These are phyloP conservation scores for Cladosporium colombiae DNA, from an alignment of 2,329 filamentous ascomycete genomes.

Conservation along the genomic window DNA sequence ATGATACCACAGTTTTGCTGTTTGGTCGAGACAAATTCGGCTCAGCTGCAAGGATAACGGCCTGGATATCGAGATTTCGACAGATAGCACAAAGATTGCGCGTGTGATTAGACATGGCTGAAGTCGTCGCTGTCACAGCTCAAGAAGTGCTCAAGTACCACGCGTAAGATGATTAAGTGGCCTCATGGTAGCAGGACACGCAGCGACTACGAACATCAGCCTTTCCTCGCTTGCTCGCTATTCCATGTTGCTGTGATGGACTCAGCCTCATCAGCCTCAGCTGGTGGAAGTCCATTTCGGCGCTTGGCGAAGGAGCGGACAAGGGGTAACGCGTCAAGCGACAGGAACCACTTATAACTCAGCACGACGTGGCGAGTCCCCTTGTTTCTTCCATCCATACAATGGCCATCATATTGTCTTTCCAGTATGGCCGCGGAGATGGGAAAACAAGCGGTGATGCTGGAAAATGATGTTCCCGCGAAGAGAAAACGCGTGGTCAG, in stretches of 20 bases:
- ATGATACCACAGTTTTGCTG: neutral
- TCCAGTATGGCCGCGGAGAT: neutral
- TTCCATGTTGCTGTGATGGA: neutral
- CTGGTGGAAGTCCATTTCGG: neutral
- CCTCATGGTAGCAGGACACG: neutral
- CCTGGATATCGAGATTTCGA: neutral
- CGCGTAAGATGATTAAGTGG: neutral
- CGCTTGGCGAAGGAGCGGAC: neutral
- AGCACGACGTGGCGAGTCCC: neutral
- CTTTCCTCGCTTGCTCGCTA: neutral
- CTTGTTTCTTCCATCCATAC: neutral
- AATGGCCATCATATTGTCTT: neutral
- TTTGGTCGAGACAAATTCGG: neutral
- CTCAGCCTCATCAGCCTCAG: neutral
- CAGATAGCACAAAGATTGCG: neutral
- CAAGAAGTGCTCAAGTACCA: neutral
- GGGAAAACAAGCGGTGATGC: neutral
- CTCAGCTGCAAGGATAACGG: neutral
- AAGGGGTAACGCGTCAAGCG: neutral
- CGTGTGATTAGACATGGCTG: neutral
- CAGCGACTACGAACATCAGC: neutral
- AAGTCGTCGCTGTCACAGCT: neutral
- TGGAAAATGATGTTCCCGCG: neutral
- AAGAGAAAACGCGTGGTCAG: constrained; percentile 19
- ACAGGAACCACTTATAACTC: neutral